Percentiles rank a stretch among this genome's conserved stretches.
Conservation (phyloP, 2,329 filamentous ascomycete species). For the Elsinoe arachidis region DNA sequence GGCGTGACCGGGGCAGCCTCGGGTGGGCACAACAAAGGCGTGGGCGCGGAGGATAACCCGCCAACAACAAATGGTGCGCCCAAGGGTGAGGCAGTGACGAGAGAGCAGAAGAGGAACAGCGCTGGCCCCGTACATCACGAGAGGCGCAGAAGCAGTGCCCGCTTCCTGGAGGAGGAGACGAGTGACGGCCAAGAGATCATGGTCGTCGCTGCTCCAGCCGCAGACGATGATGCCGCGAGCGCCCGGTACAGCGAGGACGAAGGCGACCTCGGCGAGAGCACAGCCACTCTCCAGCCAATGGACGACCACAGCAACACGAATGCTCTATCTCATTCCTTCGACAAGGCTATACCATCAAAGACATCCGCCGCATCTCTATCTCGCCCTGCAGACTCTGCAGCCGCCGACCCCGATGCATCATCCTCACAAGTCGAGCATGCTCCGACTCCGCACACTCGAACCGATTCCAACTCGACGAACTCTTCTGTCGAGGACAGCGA, state of each 20-base stretch:
- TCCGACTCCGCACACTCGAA: neutral
- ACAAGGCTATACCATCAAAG: too few species aligned
- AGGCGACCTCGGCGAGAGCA: neutral
- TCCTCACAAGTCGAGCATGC: neutral
- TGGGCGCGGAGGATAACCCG: neutral
- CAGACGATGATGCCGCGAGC: slow-evolving; percentile 20
- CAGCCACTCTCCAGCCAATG: slow-evolving; percentile 12
- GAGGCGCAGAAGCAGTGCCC: neutral
- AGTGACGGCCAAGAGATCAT: neutral
- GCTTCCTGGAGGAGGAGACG: neutral
- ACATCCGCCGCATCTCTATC: neutral
- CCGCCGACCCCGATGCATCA: neutral
- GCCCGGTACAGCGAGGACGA: slow-evolving; percentile 20
- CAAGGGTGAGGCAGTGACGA: neutral
- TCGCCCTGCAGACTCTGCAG: neutral
- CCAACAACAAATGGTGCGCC: neutral
- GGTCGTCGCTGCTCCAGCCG: slow-evolving; percentile 14
- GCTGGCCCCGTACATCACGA: neutral
- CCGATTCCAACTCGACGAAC: neutral
- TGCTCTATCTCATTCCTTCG: too few species aligned
- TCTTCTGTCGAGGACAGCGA: neutral
- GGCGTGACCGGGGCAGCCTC: neutral
- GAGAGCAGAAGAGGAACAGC: neutral
- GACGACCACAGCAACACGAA: too few species aligned
- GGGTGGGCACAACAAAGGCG: neutral